phyloP scores from a whole-genome alignment of 1,284 basidiomycete species.

The Austroboletus olivaceoglutinosus region DNA sequence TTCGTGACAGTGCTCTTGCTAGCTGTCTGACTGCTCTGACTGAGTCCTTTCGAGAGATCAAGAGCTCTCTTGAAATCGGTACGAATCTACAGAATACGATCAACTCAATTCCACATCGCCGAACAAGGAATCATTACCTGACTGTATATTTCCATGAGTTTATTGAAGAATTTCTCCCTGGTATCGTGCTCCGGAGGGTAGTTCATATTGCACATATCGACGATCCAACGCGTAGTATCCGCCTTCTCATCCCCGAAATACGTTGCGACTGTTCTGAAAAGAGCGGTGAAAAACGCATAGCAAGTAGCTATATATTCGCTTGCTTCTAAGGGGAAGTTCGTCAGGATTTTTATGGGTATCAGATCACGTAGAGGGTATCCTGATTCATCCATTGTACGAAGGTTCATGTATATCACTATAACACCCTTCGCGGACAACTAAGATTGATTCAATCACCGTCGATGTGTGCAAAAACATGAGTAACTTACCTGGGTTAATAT shows the following conservation, averaged over 20 bases:
- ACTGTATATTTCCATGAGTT: too few species aligned
- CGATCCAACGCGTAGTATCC: background rate
- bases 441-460: background rate
- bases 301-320: background rate
- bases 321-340: background rate
- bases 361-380: slow-evolving; percentile 12
- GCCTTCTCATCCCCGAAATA: background rate
- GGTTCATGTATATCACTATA: slow-evolving; percentile 21
- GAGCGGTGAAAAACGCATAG: slow-evolving; percentile 9
- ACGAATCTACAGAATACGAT: too few species aligned
- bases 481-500: slow-evolving; percentile 15
- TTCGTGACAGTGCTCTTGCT: too few species aligned
- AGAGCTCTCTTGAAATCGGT: too few species aligned
- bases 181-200: too few species aligned
- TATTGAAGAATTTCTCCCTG: background rate
- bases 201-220: background rate
- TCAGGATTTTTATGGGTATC: slow-evolving; percentile 12
- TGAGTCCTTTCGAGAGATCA: too few species aligned
- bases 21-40: too few species aligned
- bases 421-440: slow-evolving; percentile 13
- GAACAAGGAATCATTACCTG: too few species aligned
- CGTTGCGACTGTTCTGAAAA: slow-evolving; percentile 11
- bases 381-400: background rate
- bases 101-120: too few species aligned
- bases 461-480: background rate